Conservation (phyloP, 2,329 filamentous ascomycete species). For the Paracoccidioides lutzii region DNA sequence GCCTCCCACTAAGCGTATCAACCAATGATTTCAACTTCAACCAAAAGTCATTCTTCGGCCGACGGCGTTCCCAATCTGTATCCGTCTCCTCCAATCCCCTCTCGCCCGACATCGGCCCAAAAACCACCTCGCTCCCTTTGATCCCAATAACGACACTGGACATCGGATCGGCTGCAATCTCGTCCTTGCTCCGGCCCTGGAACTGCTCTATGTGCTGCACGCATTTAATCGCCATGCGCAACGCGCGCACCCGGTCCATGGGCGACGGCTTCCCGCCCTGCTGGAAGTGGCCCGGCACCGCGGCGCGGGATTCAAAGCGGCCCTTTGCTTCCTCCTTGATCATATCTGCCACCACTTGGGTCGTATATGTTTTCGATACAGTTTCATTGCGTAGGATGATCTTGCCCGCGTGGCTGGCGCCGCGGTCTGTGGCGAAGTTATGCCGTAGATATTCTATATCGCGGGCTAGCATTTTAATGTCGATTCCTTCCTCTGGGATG, state of each 20-base stretch:
- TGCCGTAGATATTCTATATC: conserved; percentile 84
- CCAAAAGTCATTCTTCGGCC: conserved; percentile 81
- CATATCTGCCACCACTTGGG: conserved; percentile 87
- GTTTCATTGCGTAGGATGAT: conserved; percentile 96
- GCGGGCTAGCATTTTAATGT: conserved; percentile 77
- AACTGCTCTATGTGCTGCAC: conserved; percentile 81
- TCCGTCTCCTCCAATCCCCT: conserved; percentile 61
- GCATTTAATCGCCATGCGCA: conserved; percentile 84
- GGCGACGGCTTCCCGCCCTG: conserved; percentile 85
- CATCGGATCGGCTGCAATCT: conserved; percentile 60
- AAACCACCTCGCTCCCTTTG: conserved; percentile 78
- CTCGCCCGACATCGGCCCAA: conserved; percentile 55
- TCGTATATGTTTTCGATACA: conserved; percentile 77
- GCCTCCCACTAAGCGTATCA: conserved; percentile 68
- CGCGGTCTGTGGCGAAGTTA: conserved; percentile 72
- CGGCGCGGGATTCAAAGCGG: conserved; percentile 82
- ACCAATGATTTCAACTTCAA: conserved; percentile 65
- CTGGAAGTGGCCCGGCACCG: conserved; percentile 86
- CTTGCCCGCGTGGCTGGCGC: conserved; percentile 79
- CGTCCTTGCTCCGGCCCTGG: conserved; percentile 50
- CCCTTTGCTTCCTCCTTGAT: conserved; percentile 87
- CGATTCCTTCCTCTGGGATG: conserved; percentile 91
- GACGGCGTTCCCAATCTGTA: conserved; percentile 85
- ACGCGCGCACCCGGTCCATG: conserved; percentile 90
- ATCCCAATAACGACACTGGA: conserved; percentile 81